Base-by-base conservation (phyloP, 352 stramenopile genomes). In the Phytopythium mirpurense region DNA sequence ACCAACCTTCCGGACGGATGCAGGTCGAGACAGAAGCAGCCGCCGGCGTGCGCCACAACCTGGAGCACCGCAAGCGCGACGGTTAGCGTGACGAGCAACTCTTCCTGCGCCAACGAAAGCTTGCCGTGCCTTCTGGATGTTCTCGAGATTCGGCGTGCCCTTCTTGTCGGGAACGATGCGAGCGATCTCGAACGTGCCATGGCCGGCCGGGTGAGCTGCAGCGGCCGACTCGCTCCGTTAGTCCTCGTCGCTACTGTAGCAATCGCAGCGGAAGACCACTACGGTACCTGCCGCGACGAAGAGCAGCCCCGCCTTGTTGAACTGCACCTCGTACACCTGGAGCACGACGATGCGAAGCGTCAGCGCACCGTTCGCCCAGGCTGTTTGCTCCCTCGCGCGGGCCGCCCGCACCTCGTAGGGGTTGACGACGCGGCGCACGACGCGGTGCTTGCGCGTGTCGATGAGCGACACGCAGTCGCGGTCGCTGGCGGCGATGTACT, bases 131-230 rank as follows among this genome's bases (percentile, higher is more conserved):
- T 94, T 92, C 56, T 90, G 78, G 24, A 88, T 73, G 53, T 86
- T 92, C 49, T 92, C 81, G 1, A 94, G 66, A 41, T 89, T 90
- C n/a, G 81, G 78, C 4, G 76, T 83, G 5, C 75, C 75, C 55
- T 90, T 90, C 56, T 90, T 88, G 45, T 94, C 83, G 3, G 61
- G 27, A 8, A 88, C 71, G 37, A 94, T 69, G 32, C 79, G 74
- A 71, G 90, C 88, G 63, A 94, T 89, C 60, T 94, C 83, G 46
- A 92, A 88, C 5, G 78, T 90, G 29, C 83, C 83, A 49, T 89
- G 82, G 0, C 83, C 83, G 1, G 81, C 60, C 11, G 83, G 72
- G 52, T 94, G 81, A 0, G 81, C 80, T 78, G 43, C 6, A 34
- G n/a, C 12, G 16, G 27, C 29, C 32, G 6, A 29, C 14, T 48